Base-by-base conservation (phyloP, 2,329 filamentous ascomycete genomes). In the Didymella glomerata region DNA sequence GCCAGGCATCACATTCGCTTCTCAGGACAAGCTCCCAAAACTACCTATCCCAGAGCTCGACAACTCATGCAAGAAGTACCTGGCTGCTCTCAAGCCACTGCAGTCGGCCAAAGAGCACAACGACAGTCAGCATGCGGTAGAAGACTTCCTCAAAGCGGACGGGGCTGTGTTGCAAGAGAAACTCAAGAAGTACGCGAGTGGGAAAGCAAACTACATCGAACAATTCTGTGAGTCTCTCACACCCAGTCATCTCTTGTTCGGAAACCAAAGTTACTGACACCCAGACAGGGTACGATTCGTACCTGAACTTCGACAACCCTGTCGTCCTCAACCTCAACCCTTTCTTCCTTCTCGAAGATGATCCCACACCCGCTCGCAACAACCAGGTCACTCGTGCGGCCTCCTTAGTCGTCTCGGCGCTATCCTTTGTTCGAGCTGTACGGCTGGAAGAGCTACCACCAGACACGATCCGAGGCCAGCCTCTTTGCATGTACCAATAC, bases 401-500 rank as follows among this genome's bases (percentile, higher is more conserved):
- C 0, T 98, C 95, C 0, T 82, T 99, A 44, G 92, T 96, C 0
- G 87, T 95, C 16, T 99, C 95, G 3, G 89, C 95, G 4, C 81
- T 98, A 30, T 91, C 93, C 47, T 98, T 99, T 69, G 93, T 98
- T 25, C 86, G 95, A 60, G 95, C 95, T 2, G 93, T 99, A 2
- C 87, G 94, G 34, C 92, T 90, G 68, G 95, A 98, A 76, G 95
- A 99, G 74, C 83, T 99, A 9, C 90, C 92, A 1, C 93, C 95
- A 0, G 95, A 99, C 77, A 93, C 85, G 1, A 79, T 97, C 62
- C 90, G 89, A 68, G 92, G 92, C 20, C 89, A 88, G 22, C 93
- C 95, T 0, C 83, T 99, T 18, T 95, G 92, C 83, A 99, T 99
- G 95, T 97, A 97, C 77, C 95, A 99, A 77, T 98, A 96, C 79